Percentiles rank a stretch among this genome's conserved stretches.
Conservation (phyloP, 768 basidiomycete species). For the Pulveroboletus sp. region DNA sequence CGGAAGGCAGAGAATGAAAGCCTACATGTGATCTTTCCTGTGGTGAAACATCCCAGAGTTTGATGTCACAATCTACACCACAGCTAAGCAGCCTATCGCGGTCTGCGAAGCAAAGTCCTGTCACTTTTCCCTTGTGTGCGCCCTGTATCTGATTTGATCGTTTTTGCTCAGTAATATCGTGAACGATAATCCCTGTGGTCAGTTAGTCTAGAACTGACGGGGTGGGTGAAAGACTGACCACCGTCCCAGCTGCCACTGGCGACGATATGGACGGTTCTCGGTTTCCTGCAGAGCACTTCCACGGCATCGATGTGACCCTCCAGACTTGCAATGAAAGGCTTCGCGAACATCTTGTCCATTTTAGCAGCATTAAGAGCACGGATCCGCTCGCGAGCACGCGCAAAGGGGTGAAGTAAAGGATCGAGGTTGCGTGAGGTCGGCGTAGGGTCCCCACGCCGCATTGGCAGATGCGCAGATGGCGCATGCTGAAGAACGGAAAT, state of each 20-base stretch:
- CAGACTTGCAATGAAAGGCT: conserved; percentile 85
- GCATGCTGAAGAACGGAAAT: conserved; percentile 85
- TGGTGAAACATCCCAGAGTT: conserved; percentile 63
- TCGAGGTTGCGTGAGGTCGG: conserved; percentile 90
- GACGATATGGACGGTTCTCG: conserved; percentile 68
- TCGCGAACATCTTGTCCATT: conserved; percentile 97
- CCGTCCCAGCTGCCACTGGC: conserved; percentile 97
- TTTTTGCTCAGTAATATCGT: conserved; percentile 64
- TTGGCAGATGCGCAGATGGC: conserved; percentile 66
- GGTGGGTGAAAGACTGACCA: conserved; percentile 47
- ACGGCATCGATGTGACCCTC: conserved; percentile 95
- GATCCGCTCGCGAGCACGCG: conserved; percentile 87
- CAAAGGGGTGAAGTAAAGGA: conserved; percentile 93
- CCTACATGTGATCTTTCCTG: conserved; percentile 40
- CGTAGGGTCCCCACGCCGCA: conserved; percentile 75
- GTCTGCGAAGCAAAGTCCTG: conserved; percentile 73
- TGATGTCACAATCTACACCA: conserved; percentile 78
- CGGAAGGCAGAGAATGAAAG: neutral
- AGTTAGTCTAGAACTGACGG: neutral
- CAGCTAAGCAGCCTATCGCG: conserved; percentile 66
- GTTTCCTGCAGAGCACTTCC: conserved; percentile 75
- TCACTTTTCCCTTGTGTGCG: conserved; percentile 83
- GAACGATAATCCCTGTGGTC: conserved; percentile 72
- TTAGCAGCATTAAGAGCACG: conserved; percentile 94
- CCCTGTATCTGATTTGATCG: conserved; percentile 53